phyloP scores from a whole-genome alignment of 2,329 filamentous ascomycete species.

The Aspergillus fischeri region DNA sequence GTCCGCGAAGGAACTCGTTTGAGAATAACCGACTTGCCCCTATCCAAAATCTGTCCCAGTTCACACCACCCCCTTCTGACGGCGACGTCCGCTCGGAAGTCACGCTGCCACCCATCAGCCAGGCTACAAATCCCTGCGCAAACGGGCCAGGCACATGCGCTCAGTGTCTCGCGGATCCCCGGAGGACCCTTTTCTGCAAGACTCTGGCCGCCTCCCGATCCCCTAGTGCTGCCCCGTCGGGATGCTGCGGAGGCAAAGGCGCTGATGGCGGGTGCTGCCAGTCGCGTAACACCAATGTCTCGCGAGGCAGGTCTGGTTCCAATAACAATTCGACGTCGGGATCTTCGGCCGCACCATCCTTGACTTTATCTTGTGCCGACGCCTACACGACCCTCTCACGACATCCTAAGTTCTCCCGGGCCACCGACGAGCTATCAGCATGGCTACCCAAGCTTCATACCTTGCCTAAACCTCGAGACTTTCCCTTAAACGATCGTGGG shows the following conservation, averaged over 20 bases:
- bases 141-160: constrained; percentile 74
- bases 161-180: constrained; percentile 72
- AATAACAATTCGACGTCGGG: constrained; percentile 23
- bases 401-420: constrained; percentile 70
- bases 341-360: constrained; percentile 34
- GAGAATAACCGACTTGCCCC: constrained; percentile 41
- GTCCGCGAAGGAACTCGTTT: constrained; percentile 42
- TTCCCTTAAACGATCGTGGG: constrained; percentile 25
- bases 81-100: constrained; percentile 56
- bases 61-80: constrained; percentile 52
- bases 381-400: constrained; percentile 74
- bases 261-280: constrained; percentile 62
- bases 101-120: constrained; percentile 36
- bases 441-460: constrained; percentile 73
- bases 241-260: constrained; percentile 60
- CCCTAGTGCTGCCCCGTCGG: constrained; percentile 36
- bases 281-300: constrained; percentile 26
- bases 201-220: constrained; percentile 64
- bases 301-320: constrained; percentile 17
- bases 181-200: constrained; percentile 78
- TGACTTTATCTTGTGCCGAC: constrained; percentile 70
- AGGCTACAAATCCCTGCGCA: constrained; percentile 46
- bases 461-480: constrained; percentile 37
- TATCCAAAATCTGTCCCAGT: constrained; percentile 45
- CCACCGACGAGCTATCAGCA: constrained; percentile 67